Conservation (phyloP, 371 early-diverging fungal species). For the Choanephora cucurbitarum region DNA sequence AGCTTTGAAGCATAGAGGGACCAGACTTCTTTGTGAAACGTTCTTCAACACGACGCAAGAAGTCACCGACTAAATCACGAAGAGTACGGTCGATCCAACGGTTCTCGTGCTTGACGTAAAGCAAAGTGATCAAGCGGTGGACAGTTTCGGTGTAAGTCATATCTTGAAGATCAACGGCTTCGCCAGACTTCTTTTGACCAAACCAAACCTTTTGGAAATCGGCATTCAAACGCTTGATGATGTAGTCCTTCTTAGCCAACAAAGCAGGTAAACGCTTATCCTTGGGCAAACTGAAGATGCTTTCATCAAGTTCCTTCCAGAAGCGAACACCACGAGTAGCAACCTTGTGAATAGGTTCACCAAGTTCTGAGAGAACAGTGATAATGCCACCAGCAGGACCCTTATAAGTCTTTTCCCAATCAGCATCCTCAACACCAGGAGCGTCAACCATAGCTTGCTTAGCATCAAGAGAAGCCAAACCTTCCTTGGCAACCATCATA, state of each 20-base stretch:
- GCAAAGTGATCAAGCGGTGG: constrained; percentile 79
- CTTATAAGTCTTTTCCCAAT: constrained; percentile 95
- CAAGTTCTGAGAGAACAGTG: constrained; percentile 93
- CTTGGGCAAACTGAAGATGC: constrained; percentile 84
- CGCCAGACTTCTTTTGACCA: constrained; percentile 81
- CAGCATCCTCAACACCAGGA: constrained; percentile 84
- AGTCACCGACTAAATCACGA: constrained; percentile 86
- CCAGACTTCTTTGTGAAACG: constrained; percentile 72
- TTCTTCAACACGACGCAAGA: constrained; percentile 88
- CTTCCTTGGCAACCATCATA: constrained; percentile 95
- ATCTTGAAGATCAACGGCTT: constrained; percentile 77
- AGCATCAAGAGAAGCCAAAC: constrained; percentile 78
- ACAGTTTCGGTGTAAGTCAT: constrained; percentile 95
- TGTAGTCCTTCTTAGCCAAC: constrained; percentile 87
- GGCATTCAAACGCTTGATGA: constrained; percentile 87
- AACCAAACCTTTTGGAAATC: constrained; percentile 97
- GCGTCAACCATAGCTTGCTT: constrained; percentile 93
- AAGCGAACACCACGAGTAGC: constrained; percentile 93
- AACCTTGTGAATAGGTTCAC: constrained; percentile 97
- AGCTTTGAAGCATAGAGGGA: constrained; percentile 72
- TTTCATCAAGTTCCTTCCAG: constrained; percentile 96
- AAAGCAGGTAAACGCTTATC: constrained; percentile 86
- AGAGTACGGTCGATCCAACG: constrained; percentile 90
- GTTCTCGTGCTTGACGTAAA: constrained; percentile 77
- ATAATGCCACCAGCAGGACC: constrained; percentile 90